Evolutionary conservation across 169 alveolate genomes (phyloP), one percentile per base, ranked within the genome.

Genomic region (Theileria luwenshuni): DNA sequence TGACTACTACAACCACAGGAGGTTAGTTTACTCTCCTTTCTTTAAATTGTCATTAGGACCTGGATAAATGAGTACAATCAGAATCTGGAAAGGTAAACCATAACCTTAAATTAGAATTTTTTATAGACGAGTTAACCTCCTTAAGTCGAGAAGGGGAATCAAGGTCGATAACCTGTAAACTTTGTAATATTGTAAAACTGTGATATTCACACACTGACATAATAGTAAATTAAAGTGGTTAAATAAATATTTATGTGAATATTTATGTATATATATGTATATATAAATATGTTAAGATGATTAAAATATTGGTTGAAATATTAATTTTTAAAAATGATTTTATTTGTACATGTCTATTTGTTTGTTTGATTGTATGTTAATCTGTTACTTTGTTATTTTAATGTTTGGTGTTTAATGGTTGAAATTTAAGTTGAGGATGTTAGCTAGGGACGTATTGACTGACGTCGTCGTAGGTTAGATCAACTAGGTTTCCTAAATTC

Each of bases 1-100:
- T 76, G 59, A 81, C 84, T 81, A 81, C 75, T 81, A 81, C 69
- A 64, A 74, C 35, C 89, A 81, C 48, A 60, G 89, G 62, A 73
- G 86, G 88, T 80, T 32, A 19, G 52, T 17, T 27, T 35, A 13
- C 3, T 13, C 2, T 3, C 35, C 38, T 10, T 13, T 12, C 38
- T 2, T 3, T 45, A 27, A 51, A 12, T 19, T 12, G 41, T 30
- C 19, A 27, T 32, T 68, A 80, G 89, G 85, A 80, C 72, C 23
- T 81, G 89, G 89, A 81, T 81, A 17, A 69, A 72, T 7, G 74
- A 68, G 67, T 81, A 81, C 59, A 81, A 81, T 49, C 62, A 41
- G 7, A 81, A 81, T 43, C 56, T 81, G 10, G 52, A 67, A 28
- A 74, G 89, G 89, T 81, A 73, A 19, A 19, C 19, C 35, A 15